Conservation (phyloP, 495 filamentous ascomycete species). For the Podospora comata region DNA sequence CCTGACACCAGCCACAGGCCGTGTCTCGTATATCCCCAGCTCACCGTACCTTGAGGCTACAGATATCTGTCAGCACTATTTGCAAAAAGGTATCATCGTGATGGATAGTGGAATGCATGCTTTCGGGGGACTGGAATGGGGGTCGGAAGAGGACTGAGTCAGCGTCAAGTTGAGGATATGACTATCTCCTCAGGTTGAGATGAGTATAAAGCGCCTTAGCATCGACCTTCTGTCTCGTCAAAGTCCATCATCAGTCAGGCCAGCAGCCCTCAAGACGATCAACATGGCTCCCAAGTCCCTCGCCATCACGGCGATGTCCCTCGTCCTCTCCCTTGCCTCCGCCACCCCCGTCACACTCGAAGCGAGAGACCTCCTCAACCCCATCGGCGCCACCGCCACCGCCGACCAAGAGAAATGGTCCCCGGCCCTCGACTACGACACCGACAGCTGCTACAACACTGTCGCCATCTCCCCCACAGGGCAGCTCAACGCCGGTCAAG, state of each 20-base stretch:
- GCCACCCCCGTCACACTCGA: neutral
- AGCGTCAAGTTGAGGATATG: too few species aligned
- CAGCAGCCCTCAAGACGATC: neutral
- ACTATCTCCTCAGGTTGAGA: too few species aligned
- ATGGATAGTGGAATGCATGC: too few species aligned
- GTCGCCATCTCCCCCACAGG: constrained; percentile 28
- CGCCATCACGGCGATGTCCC: neutral
- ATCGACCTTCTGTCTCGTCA: too few species aligned
- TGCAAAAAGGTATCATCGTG: too few species aligned
- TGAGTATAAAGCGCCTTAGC: too few species aligned
- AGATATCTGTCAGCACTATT: too few species aligned
- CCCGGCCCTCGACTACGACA: constrained; percentile 33
- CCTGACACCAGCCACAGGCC: too few species aligned
- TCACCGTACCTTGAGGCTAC: too few species aligned
- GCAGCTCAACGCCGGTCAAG: constrained; percentile 13
- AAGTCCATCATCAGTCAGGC: neutral
- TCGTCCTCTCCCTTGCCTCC: neutral
- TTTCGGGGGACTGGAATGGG: too few species aligned
- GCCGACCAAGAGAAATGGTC: constrained; percentile 2
- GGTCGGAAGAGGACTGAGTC: too few species aligned
- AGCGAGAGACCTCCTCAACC: neutral
- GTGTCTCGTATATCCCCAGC: too few species aligned
- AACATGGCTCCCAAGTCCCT: neutral
- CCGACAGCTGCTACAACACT: constrained; percentile 34
- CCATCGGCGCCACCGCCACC: neutral